Base-by-base conservation (phyloP, 108 stramenopile species). In the Epithemia pelagica region DNA sequence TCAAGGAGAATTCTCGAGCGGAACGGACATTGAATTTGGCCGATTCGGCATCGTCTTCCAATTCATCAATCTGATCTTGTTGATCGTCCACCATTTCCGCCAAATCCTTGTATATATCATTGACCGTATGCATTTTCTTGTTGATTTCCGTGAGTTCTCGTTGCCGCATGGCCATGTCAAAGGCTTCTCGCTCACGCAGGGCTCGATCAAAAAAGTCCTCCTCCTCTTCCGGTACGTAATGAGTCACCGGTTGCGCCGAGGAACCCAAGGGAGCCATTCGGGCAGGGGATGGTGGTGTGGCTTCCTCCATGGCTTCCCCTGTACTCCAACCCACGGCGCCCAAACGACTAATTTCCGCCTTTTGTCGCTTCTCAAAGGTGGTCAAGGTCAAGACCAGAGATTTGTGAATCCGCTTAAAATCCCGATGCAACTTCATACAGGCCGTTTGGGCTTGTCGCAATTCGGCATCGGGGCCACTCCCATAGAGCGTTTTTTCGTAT, bases 71-170 rank as follows among this genome's bases (percentile, higher is more conserved):
- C 22, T 87, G 83, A 30, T 84, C 85, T 64, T 91, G 90, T 65
- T 91, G 90, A n/a, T 64, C 67, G 54, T 84, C 86, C 29, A 91
- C 90, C 58, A 91, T 23, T 23, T 71, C 73, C 0, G 85, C 90
- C 54, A 91, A 65, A 64, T 91, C 84, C 74, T 78, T 70, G 74
- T 86, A 87, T 31, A 93, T 90, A 57, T 89, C 74, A 62, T 90
- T 74, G 26, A 93, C 87, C 57, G 80, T 73, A 62, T 84, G 77
- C 76, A 88, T 80, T 21, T 69, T 72, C 70, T 76, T 71, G 73
- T 87, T 81, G 30, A 87, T 84, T 52, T 74, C 67, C 25, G 60
- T 58, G 25, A 82, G 74, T 63, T 88, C 86, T 62, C 73, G 68
- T 19, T 58, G 56, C 7, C 56, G 56, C 56, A 58, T 58, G 22